Evolutionary conservation across 2,329 filamentous ascomycete genomes (phyloP), one percentile per base, ranked within the genome.

Genomic region (Pseudogymnoascus sp.): DNA sequence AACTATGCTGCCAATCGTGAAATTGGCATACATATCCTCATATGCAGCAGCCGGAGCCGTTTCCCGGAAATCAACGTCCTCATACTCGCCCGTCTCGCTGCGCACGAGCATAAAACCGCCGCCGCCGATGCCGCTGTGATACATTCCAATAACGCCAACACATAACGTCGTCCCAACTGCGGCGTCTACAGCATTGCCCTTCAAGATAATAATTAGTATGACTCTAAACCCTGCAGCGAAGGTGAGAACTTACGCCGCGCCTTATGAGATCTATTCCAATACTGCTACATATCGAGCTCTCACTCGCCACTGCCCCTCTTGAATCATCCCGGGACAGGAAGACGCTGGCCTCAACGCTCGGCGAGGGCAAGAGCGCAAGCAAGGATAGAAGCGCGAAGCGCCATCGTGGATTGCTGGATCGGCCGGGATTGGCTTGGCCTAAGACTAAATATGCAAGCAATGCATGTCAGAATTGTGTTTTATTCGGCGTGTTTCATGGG

Each of bases 91-190:
- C 64, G 90, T 79, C 14, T 84, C 77, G 35, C 84, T 81, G 59
- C 90, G 86, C 4, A 96, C 84, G 4, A 96, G 80, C 82, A 92
- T 89, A 76, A 97, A 97, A 1, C 93, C 93, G 42, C 93, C 93
- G 5, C 93, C 93, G 18, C 90, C 92, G 64, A 97, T 88, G 14
- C 93, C 92, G 42, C 83, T 84, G 73, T 92, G 89, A 69, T 91
- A 90, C 85, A 90, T 90, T 77, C 80, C 87, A 50, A 89, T 81
- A 5, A 90, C 87, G 5, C 90, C 90, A 38, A 92, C 83, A 66
- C 90, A 93, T 60, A 92, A 82, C 6, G 85, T 85, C 0, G 89
- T 89, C 31, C 85, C 88, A 18, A 92, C 85, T 66, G 91, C 75
- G 56, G 89, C 87, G 75, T 93, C 90, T 0, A 87, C 89, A 11